Base-by-base conservation (phyloP, 2,329 filamentous ascomycete genomes). In the Diaporthe citri region DNA sequence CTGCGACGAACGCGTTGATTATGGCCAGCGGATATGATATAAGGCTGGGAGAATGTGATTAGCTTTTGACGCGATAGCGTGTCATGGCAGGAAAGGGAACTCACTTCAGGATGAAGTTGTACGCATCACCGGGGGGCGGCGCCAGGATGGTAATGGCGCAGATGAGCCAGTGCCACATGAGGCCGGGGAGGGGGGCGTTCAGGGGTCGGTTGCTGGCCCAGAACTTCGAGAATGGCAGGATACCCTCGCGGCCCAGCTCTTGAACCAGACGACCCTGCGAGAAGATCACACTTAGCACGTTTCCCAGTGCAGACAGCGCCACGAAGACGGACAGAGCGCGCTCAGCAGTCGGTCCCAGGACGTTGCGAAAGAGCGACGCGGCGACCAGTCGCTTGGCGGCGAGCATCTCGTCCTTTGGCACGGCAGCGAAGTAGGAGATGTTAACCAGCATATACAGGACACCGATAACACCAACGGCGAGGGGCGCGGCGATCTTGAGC, bases 251-350 rank as follows among this genome's bases (percentile, higher is more conserved):
- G 20, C 67, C 73, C 8, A 74, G 55, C 48, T 74, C 73, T 36
- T 74, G 73, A 31, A 72, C 71, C 41, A 74, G 43, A 48, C 73
- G 92, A 74, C 92, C 89, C 91, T 93, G 74, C 1, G 91, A 88
- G 80, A 94, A 95, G 0, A 91, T 91, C 2, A 93, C 92, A 0
- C 93, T 92, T 88, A 95, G 92, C 20, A 95, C 92, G 80, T 95
- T 95, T 0, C 93, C 93, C 2, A 87, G 89, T 0, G 92, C 92
- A 1, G 91, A 93, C 34, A 93, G 83, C 0, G 93, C 93, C 46
- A 95, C 91, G 0, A 74, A 74, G n/a, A 74, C 73, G 34, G 73
- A 71, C 15, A 74, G 43, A 17, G 73, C 73, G 2, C 73, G 73
- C 67, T 74, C 62, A 0, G 73, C 73, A 9, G 73, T 69, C n/a